Evolutionary conservation across 306 rosid genomes (phyloP).

Genomic region (Cotoneaster glaucophyllus): DNA sequence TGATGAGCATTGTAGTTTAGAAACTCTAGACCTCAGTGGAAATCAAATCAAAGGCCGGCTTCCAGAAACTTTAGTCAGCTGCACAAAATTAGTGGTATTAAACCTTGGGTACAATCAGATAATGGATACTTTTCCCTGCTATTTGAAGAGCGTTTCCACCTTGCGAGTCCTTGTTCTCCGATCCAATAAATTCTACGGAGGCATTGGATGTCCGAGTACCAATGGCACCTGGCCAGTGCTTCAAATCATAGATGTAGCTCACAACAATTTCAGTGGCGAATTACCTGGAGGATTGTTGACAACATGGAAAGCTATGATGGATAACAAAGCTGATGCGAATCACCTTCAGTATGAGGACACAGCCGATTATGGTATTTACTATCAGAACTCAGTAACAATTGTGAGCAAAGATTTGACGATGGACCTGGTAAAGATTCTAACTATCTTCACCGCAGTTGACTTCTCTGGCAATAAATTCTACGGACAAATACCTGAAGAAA

Average conservation of each 20-base stretch:
- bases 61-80: slow-evolving; percentile 8
- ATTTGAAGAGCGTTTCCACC: not conserved
- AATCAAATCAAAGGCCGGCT: not conserved
- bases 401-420: not conserved
- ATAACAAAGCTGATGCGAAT: not conserved
- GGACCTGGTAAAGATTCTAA: not conserved
- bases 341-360: not conserved
- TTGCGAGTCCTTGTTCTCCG: slow-evolving; percentile 9
- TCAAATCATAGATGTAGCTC: slow-evolving; percentile 18
- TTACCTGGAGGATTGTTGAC: not conserved
- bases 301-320: not conserved
- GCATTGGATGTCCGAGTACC: not conserved
- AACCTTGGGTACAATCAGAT: slow-evolving; percentile 10
- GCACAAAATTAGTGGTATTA: slow-evolving; percentile 10
- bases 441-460: not conserved
- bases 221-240: not conserved
- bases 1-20: not conserved
- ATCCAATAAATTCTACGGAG: slow-evolving; percentile 7
- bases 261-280: slow-evolving; percentile 2
- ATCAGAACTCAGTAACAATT: not conserved
- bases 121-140: not conserved
- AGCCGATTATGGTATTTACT: rapidly evolving
- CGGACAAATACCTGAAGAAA: not conserved
- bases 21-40: slow-evolving; percentile 1
- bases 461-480: not conserved